phyloP scores from a whole-genome alignment of 2,329 filamentous ascomycete genomes.

The Aspergillus awamori region DNA sequence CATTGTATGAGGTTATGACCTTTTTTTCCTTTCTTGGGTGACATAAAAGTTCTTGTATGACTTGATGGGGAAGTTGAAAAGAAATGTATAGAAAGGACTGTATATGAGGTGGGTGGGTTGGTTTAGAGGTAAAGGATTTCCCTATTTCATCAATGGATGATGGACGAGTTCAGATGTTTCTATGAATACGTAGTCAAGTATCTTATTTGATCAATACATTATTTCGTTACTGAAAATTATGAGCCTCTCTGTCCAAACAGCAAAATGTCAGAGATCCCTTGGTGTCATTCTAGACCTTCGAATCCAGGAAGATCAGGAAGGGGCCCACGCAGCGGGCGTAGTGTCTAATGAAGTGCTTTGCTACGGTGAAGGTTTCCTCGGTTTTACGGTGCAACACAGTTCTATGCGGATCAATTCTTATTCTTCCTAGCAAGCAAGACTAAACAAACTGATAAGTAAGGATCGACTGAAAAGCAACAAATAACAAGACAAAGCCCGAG shows the following conservation, averaged over 20 bases:
- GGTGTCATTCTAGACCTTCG: too few relatives aligned
- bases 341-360: too few relatives aligned
- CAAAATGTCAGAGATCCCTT: too few relatives aligned
- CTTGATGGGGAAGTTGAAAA: neutral
- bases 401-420: neutral
- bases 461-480: neutral
- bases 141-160: too few relatives aligned
- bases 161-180: too few relatives aligned
- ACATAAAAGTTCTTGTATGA: neutral
- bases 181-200: too few relatives aligned
- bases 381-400: neutral
- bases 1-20: neutral
- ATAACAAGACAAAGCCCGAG: neutral
- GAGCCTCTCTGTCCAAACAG: too few relatives aligned
- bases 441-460: neutral
- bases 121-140: neutral
- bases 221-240: too few relatives aligned
- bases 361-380: neutral
- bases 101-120: neutral
- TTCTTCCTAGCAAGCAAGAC: neutral
- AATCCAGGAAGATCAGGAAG: too few relatives aligned
- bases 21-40: neutral
- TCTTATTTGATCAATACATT: too few relatives aligned
- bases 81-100: neutral
- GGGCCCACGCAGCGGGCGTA: too few relatives aligned